Evolutionary conservation across 192 early-diverging fungal genomes (phyloP).

Genomic region (Lobulomyces angularis): DNA sequence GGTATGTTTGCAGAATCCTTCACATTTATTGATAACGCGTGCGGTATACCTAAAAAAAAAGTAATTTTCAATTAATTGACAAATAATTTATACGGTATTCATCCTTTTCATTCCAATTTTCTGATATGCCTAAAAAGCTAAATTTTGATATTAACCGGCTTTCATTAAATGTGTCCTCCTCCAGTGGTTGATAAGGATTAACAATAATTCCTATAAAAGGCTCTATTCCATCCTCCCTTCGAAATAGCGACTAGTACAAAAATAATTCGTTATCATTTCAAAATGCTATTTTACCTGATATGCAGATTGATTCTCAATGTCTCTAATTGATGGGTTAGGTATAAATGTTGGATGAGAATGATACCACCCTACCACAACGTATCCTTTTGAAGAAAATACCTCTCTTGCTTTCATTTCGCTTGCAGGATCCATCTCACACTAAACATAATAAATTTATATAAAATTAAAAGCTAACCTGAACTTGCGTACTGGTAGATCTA

Average conservation of each 20-base stretch:
- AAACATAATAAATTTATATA: conserved; percentile 1
- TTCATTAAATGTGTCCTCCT: too few relatives aligned
- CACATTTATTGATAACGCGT: conserved; percentile 31
- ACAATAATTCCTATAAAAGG: conserved; percentile 87
- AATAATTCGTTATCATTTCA: conserved; percentile 4
- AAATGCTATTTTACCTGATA: conserved; percentile 52
- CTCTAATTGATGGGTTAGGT: conserved; percentile 73
- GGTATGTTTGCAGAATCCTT: too few relatives aligned
- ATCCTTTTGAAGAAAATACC: conserved; percentile 47
- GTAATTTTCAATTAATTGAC: conserved; percentile 10
- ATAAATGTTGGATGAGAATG: conserved; percentile 93
- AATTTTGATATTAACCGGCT: conserved; percentile 41
- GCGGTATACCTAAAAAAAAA: conserved; percentile 33
- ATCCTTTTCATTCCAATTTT: conserved; percentile 28
- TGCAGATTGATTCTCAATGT: conserved; percentile 77
- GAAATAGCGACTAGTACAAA: conserved; percentile 41
- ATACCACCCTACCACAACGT: conserved; percentile 83
- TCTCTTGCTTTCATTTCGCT: conserved; percentile 74
- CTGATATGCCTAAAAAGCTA: conserved; percentile 45
- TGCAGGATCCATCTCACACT: conserved; percentile 90
- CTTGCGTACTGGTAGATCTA: conserved; percentile 61
- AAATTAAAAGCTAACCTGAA: conserved; percentile 31
- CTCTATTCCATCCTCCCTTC: conserved; percentile 49
- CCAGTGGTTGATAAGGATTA: conserved; percentile 63
- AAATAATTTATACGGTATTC: conserved; percentile 37